phyloP scores from a whole-genome alignment of 1,284 basidiomycete genomes.

The Retiboletus flavoniger region DNA sequence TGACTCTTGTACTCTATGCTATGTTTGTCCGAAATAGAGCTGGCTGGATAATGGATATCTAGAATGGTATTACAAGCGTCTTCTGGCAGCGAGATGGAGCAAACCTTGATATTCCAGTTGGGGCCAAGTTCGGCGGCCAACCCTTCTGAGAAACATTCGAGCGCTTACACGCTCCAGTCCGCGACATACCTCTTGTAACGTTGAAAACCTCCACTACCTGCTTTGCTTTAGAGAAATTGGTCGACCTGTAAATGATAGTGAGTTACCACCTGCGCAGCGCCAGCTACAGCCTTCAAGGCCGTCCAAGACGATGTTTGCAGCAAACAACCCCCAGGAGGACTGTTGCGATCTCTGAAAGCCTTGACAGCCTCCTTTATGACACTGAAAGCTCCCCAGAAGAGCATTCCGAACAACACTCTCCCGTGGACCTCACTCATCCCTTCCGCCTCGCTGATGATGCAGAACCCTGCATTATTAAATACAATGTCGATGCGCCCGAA shows the following conservation, averaged over 20 bases:
- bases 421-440: conserved; percentile 33
- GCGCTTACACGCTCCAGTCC: conserved; percentile 20
- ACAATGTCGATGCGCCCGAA: conserved; percentile 37
- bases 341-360: conserved; percentile 39
- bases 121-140: conserved; percentile 29
- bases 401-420: conserved; percentile 33
- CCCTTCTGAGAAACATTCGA: conserved; percentile 31
- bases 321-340: conserved; percentile 33
- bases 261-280: conserved; percentile 28
- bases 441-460: conserved; percentile 32
- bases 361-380: conserved; percentile 36
- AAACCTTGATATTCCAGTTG: conserved; percentile 31
- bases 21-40: conserved; percentile 26
- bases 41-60: conserved; percentile 33
- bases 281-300: conserved; percentile 14
- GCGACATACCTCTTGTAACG: neutral
- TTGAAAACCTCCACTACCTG: conserved; percentile 17
- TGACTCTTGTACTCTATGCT: conserved; percentile 2
- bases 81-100: neutral
- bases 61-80: neutral
- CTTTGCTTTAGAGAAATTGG: conserved; percentile 22
- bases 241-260: neutral
- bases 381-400: conserved; percentile 40
- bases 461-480: conserved; percentile 33
- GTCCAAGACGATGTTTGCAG: conserved; percentile 27